These are phyloP conservation scores for Blastocladiella emersonii DNA, from an alignment of 371 early-diverging fungal genomes.

Conservation along the genomic window DNA sequence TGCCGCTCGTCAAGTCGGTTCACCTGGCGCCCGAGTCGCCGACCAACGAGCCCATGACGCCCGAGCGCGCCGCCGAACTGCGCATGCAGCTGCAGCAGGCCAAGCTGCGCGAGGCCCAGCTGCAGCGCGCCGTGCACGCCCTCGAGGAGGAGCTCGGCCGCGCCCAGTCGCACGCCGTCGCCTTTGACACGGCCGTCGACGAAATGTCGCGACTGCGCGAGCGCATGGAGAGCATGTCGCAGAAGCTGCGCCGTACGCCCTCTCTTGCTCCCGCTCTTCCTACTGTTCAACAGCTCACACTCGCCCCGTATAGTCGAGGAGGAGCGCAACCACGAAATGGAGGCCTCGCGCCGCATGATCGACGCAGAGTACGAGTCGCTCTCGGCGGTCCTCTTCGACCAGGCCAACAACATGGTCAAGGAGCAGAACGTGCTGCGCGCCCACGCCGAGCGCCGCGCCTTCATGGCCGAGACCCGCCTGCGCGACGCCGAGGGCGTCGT, in stretches of 20 bases:
- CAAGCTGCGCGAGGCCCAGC: neutral
- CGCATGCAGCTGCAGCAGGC: neutral
- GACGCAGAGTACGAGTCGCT: constrained; percentile 1
- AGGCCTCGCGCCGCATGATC: neutral
- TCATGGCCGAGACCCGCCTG: neutral
- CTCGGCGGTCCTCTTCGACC: neutral
- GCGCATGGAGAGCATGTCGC: neutral
- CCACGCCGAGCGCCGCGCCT: neutral
- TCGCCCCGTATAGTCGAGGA: neutral
- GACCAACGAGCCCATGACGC: neutral
- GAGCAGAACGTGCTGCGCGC: neutral
- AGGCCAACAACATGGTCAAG: neutral
- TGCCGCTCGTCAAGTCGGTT: no score
- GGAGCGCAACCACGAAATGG: constrained; percentile 2
- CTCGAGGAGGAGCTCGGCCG: neutral
- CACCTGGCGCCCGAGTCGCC: no score
- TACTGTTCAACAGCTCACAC: no score
- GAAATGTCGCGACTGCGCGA: neutral
- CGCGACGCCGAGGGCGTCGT: neutral
- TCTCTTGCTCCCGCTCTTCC: no score
- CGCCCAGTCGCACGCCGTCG: neutral
- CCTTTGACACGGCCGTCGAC: neutral
- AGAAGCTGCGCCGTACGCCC: neutral
- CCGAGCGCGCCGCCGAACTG: neutral
- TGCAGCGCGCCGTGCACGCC: neutral